Percentiles rank a stretch among this genome's conserved stretches.
Conservation (phyloP, 495 filamentous ascomycete genomes). For the Penicillium canescens region DNA sequence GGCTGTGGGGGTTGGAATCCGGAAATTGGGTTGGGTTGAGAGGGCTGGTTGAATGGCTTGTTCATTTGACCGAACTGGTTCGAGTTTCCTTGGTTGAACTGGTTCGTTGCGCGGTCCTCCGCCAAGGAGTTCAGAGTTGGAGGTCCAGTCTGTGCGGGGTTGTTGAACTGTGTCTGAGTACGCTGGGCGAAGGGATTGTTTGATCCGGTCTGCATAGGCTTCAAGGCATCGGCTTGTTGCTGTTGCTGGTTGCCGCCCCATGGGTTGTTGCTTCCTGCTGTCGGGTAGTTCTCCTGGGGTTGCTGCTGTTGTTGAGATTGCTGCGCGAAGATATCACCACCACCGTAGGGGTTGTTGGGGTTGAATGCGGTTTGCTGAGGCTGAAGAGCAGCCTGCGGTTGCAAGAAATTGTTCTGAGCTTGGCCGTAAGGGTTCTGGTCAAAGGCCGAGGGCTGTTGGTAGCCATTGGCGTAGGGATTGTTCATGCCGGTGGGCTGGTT, state of each 20-base stretch:
- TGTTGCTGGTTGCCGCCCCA: constrained; percentile 48
- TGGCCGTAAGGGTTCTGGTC: constrained; percentile 59
- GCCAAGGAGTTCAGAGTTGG: constrained; percentile 67
- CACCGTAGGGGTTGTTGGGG: constrained; percentile 68
- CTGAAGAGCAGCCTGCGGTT: constrained; percentile 55
- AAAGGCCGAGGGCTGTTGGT: constrained; percentile 64
- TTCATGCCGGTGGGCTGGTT: constrained; percentile 64
- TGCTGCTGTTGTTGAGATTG: constrained; percentile 53
- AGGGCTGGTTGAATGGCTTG: constrained; percentile 28
- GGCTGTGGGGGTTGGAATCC: constrained; percentile 51
- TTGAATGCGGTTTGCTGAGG: constrained; percentile 74
- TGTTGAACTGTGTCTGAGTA: constrained; percentile 58
- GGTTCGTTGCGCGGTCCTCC: constrained; percentile 66
- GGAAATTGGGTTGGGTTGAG: constrained; percentile 49
- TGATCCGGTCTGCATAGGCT: constrained; percentile 74
- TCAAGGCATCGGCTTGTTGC: constrained; percentile 43
- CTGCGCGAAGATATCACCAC: constrained; percentile 40
- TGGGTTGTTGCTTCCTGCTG: constrained; percentile 85
- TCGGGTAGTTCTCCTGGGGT: constrained; percentile 58
- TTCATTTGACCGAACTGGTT: constrained; percentile 49
- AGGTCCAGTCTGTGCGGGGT: constrained; percentile 60
- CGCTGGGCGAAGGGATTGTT: constrained; percentile 91
- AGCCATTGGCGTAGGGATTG: constrained; percentile 65
- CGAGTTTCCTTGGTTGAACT: constrained; percentile 47
- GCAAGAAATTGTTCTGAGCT: constrained; percentile 50